These are phyloP conservation scores for Teunomyces funiuensis DNA, from an alignment of 805 yeast genomes.

Conservation along the genomic window DNA sequence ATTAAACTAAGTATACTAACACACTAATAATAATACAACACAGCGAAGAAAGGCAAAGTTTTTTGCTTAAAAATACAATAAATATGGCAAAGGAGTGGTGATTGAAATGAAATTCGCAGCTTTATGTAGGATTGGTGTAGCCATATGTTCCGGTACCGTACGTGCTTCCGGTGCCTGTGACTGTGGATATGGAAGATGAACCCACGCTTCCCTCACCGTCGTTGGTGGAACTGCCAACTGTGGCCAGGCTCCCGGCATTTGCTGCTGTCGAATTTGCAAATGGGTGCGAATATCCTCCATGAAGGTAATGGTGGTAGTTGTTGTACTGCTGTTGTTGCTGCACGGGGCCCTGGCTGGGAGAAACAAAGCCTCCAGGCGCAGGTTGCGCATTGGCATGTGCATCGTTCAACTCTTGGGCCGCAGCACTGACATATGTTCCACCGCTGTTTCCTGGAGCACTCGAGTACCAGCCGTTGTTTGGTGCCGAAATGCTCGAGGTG, in stretches of 20 bases:
- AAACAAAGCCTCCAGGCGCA: slow-evolving; percentile 2
- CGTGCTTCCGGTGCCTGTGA: neutral
- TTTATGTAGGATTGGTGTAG: slow-evolving; percentile 5
- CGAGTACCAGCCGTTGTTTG: slow-evolving; percentile 1
- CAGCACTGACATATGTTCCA: neutral
- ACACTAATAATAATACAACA: slow-evolving; percentile 5
- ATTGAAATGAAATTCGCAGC: too few relatives aligned
- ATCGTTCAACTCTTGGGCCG: slow-evolving; percentile 1
- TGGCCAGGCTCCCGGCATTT: neutral
- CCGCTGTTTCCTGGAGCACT: neutral
- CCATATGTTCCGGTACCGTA: slow-evolving; percentile 3
- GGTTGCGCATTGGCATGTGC: neutral
- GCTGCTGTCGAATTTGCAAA: neutral
- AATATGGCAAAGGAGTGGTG: slow-evolving; percentile 4
- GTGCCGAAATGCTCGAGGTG: slow-evolving; percentile 2
- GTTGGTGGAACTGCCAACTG: neutral
- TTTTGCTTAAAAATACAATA: slow-evolving; percentile 4
- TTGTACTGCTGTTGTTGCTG: slow-evolving; percentile 3
- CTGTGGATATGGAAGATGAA: neutral
- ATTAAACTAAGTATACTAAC: slow-evolving; percentile 1
- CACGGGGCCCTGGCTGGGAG: slow-evolving; percentile 3
- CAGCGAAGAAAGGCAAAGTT: neutral
- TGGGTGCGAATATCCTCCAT: slow-evolving; percentile 2
- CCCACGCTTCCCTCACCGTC: slow-evolving; percentile 1
- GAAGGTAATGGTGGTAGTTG: slow-evolving; percentile 5